Evolutionary conservation across 768 basidiomycete species (phyloP), one percentile per base, ranked within the genome.

Genomic region (Ephemerocybe angulata): DNA sequence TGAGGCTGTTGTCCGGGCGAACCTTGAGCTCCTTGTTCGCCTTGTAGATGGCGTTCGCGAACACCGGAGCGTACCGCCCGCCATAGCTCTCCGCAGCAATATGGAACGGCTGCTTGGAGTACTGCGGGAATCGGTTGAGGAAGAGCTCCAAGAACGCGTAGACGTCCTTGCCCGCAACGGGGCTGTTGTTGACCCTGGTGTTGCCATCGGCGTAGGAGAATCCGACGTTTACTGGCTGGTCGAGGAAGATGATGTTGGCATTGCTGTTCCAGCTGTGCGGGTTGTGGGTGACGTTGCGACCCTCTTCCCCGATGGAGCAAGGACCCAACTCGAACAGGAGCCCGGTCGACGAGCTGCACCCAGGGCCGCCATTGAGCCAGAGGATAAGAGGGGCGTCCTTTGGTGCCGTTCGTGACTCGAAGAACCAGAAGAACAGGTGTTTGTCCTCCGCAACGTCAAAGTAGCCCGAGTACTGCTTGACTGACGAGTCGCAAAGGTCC

Each of bases 401-500:
- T 0, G 96, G 94, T 17, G 82, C 77, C 52, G 72, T 74, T 31
- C 94, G 79, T 1, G 88, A 83, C 71, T 97, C 95, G 61, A 98
- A 93, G 80, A 92, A 93, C 90, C 90, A 93, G 75, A 91, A 93
- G 80, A 93, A 94, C 22, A 93, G 74, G 62, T 93, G 90, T 61
- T 87, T 88, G 61, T 85, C 83, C 8, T 88, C 81, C 0, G 83
- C 81, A 53, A 91, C 80, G 64, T 93, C 91, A 29, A 95, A 78
- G 68, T 93, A 94, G 27, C 91, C 91, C 30, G 87, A 88, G 58
- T 87, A 83, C 64, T 90, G 87, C 68, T 88, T 81, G 37, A 93
- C 90, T n/a, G 78, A 70, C 0, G 86, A 66, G 59, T 96, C 93
- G 61, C 93, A 95, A 5, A 95, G 70, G 29, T 78, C 75, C 10